Evolutionary conservation across 2,329 filamentous ascomycete species (phyloP), one percentile per base, ranked within the genome.

Genomic region (Xylariales sp.): DNA sequence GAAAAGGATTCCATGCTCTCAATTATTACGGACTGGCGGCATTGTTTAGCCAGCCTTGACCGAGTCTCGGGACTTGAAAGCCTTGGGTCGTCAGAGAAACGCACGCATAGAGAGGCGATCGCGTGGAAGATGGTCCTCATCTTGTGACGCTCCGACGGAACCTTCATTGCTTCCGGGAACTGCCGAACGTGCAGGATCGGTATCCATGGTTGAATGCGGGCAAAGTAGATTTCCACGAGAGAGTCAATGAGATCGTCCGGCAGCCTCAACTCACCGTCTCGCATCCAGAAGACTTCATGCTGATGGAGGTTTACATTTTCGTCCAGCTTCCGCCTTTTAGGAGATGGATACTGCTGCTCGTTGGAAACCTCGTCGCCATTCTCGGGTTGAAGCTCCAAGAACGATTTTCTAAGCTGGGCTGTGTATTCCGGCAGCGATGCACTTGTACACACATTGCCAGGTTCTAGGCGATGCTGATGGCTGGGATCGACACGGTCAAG

Each of bases 151-250:
- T 58, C 48, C 1, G 23, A 14, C 6, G 48, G 37, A 17, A 56
- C 42, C 11, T 47, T 39, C 33, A 62, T 40, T 3, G 49, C 48
- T 10, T 40, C 38, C 1, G 53, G 52, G 40, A 62, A 62, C 8
- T 46, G 46, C 7, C 44, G 49, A 36, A 59, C 54, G 40, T 64
- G 60, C 16, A 65, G 33, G 13, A 63, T 56, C 4, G 61, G 61
- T 5, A 62, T 63, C 58, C 62, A 67, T 7, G 63, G 64, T 27
- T 67, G 63, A 5, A 66, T 54, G n/a, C 53, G 38, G 5, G 48
- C 45, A 40, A 67, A 66, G 40, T 66, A 61, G 5, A 56, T 49
- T 2, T 61, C 56, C 12, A 62, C 50, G 6, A 62, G 45, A 5
- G 46, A 42, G 19, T 56, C 55, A 5, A 66, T 50, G 1, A 66